These are phyloP conservation scores for Gossypium anomalum DNA, from an alignment of 345 rosid genomes.

Conservation along the genomic window DNA sequence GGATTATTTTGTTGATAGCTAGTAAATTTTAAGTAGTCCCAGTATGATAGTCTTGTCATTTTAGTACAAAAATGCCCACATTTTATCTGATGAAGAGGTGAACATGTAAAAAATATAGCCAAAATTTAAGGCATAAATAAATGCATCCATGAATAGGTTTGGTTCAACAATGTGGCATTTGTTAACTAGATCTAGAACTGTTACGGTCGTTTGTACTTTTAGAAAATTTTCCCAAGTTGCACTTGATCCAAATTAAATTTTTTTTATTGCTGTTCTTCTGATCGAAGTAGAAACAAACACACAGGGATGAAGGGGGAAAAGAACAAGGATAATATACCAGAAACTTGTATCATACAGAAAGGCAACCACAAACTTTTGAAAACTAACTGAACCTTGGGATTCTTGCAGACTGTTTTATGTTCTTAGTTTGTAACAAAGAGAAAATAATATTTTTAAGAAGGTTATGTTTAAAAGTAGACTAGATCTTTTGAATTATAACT, in stretches of 20 bases:
- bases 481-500: slow-evolving; percentile 1
- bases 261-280: neutral
- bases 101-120: neutral
- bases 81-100: neutral
- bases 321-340: neutral
- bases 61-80: neutral
- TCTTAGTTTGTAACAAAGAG: neutral
- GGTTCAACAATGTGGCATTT: neutral
- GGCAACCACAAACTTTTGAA: neutral
- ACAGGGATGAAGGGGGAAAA: neutral
- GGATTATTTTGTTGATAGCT: neutral
- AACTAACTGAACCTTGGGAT: neutral
- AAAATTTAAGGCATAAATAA: neutral
- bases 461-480: neutral
- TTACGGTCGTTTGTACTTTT: neutral
- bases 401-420: neutral
- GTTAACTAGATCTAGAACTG: neutral
- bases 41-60: neutral
- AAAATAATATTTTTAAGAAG: neutral
- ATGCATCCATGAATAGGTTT: neutral
- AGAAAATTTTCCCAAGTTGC: neutral
- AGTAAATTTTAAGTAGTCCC: neutral
- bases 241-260: neutral
- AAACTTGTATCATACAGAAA: neutral
- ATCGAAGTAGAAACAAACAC: neutral